Percentiles rank a stretch among this genome's conserved stretches.
Conservation (phyloP, 164 flowering plant species). For the Magnolia kwangsiensis region DNA sequence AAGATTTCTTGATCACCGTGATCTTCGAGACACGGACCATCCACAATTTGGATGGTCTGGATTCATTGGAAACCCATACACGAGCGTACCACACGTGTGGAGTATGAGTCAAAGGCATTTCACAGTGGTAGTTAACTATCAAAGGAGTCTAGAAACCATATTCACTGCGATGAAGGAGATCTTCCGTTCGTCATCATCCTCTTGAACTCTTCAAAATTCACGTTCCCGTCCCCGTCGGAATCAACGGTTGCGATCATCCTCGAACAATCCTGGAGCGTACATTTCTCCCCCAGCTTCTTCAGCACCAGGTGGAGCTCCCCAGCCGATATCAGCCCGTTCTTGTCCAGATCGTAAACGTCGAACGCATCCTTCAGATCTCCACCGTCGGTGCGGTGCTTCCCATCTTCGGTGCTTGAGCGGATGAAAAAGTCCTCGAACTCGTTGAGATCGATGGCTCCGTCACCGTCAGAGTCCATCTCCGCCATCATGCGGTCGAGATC, state of each 20-base stretch:
- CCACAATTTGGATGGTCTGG: too few species aligned
- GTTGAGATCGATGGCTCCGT: slow-evolving; percentile 25
- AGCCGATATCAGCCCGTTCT: slow-evolving; percentile 20
- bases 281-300: slow-evolving; percentile 18
- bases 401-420: neutral
- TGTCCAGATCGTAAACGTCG: slow-evolving; percentile 19
- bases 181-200: slow-evolving; percentile 11
- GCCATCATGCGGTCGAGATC: slow-evolving; percentile 24
- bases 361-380: slow-evolving; percentile 17
- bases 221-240: slow-evolving; percentile 21
- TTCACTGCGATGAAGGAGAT: neutral
- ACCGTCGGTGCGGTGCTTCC: neutral
- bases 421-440: slow-evolving; percentile 20
- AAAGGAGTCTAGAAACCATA: neutral
- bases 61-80: too few species aligned
- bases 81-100: too few species aligned
- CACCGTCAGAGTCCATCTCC: slow-evolving; percentile 24
- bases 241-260: slow-evolving; percentile 18
- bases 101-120: neutral
- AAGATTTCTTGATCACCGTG: too few species aligned
- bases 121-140: neutral
- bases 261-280: slow-evolving; percentile 12
- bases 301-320: slow-evolving; percentile 19
- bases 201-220: slow-evolving; percentile 23
- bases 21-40: too few species aligned